A percentile compares a stretch with the other conserved stretches of the same genome.
phyloP scores from a whole-genome alignment of 2,329 filamentous ascomycete species.

The Pyricularia sp. region DNA sequence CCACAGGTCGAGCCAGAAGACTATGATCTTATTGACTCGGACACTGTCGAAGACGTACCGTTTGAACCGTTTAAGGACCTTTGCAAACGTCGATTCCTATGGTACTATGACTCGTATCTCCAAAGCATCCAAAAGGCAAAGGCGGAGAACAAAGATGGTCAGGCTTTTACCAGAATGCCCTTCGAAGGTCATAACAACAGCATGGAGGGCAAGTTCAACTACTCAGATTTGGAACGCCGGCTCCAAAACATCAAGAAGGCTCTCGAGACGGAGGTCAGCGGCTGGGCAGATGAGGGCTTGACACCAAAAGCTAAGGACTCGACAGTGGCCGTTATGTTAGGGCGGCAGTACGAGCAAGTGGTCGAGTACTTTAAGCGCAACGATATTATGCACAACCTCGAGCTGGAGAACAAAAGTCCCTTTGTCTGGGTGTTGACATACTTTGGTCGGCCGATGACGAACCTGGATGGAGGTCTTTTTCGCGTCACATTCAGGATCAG shows the following conservation, averaged over 20 bases:
- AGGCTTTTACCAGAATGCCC: conserved; percentile 65
- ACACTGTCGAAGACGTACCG: conserved; percentile 38
- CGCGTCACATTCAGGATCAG: conserved; percentile 69
- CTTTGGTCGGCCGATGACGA: conserved; percentile 84
- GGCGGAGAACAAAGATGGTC: conserved; percentile 47
- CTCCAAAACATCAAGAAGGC: conserved; percentile 54
- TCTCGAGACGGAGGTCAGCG: conserved; percentile 56
- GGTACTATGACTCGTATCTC: conserved; percentile 89
- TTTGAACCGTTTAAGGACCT: conserved; percentile 86
- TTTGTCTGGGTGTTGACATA: conserved; percentile 84
- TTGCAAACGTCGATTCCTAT: conserved; percentile 82
- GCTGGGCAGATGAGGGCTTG: conserved; percentile 60
- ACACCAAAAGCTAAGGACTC: conserved; percentile 49
- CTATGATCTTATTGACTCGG: conserved; percentile 32
- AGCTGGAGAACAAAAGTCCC: conserved; percentile 67
- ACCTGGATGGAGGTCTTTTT: conserved; percentile 85
- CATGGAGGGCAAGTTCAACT: conserved; percentile 83
- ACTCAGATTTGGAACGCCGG: conserved; percentile 57
- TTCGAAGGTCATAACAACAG: conserved; percentile 67
- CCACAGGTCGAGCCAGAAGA: conserved; percentile 20
- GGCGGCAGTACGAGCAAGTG: conserved; percentile 75
- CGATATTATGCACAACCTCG: conserved; percentile 61
- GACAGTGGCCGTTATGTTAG: conserved; percentile 68
- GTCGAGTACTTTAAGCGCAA: conserved; percentile 59
- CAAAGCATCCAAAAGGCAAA: conserved; percentile 53